Evolutionary conservation across 192 early-diverging fungal genomes (phyloP).

Genomic region (Endogone sp.): DNA sequence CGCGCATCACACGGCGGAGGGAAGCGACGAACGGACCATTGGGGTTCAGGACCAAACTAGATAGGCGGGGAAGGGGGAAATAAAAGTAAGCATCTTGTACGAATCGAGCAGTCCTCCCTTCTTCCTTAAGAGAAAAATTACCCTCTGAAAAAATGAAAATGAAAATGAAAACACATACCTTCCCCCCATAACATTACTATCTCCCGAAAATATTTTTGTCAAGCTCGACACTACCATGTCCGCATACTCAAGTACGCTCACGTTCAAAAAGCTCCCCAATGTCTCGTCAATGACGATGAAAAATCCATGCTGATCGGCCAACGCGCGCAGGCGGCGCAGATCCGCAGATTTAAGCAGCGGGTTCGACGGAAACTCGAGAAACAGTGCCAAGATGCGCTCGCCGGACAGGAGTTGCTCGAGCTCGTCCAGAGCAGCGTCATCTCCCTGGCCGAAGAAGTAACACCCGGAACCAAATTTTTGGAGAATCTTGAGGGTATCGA

Average conservation of each 20-base stretch:
- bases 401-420: constrained; percentile 62
- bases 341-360: constrained; percentile 86
- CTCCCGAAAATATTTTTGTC: constrained; percentile 95
- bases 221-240: constrained; percentile 89
- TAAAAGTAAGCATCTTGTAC: too few relatives aligned
- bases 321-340: constrained; percentile 60
- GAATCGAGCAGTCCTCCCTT: neutral
- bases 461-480: constrained; percentile 92
- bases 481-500: constrained; percentile 95
- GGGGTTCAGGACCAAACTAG: constrained; percentile 76
- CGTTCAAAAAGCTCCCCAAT: constrained; percentile 91
- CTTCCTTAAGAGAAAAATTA: constrained; percentile 1
- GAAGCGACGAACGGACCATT: constrained; percentile 44
- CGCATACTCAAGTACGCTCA: constrained; percentile 69
- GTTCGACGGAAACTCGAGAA: constrained; percentile 94
- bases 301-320: constrained; percentile 75
- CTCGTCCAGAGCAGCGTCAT: constrained; percentile 65
- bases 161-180: constrained; percentile 56
- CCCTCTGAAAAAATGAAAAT: neutral
- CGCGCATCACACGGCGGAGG: constrained; percentile 49
- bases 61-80: neutral
- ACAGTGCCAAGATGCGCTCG: constrained; percentile 74
- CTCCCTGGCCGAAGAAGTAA: constrained; percentile 84
- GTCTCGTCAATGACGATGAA: constrained; percentile 93
- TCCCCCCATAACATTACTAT: constrained; percentile 97